Conservation (phyloP, 768 basidiomycete genomes). For the Lactarius sp. region DNA sequence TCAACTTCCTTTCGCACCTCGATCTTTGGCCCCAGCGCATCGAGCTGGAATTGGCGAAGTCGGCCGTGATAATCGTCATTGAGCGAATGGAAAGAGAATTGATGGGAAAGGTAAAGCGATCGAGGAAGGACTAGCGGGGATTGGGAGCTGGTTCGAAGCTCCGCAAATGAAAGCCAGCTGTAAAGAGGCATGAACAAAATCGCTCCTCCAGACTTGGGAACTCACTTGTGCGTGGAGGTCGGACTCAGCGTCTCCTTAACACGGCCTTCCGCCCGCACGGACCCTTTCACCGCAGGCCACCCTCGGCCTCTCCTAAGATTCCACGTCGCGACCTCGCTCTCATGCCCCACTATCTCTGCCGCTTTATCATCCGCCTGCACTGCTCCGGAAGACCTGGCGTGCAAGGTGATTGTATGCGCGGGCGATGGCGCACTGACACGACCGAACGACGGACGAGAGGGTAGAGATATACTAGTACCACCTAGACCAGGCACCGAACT, state of each 20-base stretch:
- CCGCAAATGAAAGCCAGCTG: conserved; percentile 74
- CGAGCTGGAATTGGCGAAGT: conserved; percentile 58
- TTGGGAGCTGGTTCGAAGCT: conserved; percentile 68
- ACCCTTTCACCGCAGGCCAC: conserved; percentile 49
- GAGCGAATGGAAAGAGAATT: conserved; percentile 75
- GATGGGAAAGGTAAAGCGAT: conserved; percentile 77
- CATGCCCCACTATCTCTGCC: conserved; percentile 36
- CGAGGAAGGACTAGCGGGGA: conserved; percentile 59
- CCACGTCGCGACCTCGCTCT: conserved; percentile 59
- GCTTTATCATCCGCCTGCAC: conserved; percentile 36
- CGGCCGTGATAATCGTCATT: conserved; percentile 77
- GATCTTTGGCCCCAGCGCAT: conserved; percentile 52
- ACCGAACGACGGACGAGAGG: conserved; percentile 44
- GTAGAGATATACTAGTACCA: conserved; percentile 60
- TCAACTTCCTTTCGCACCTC: conserved; percentile 71
- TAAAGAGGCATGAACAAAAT: background rate
- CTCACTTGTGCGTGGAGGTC: conserved; percentile 21
- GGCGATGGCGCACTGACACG: conserved; percentile 34
- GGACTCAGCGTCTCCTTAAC: conserved; percentile 3
- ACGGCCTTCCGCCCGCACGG: conserved; percentile 23
- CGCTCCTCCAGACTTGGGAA: background rate
- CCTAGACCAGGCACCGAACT: conserved; percentile 32
- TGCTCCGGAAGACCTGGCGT: conserved; percentile 32
- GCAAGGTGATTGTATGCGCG: conserved; percentile 10
- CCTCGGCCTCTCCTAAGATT: conserved; percentile 46